Conservation (phyloP, 768 basidiomycete species). For the Lactifluus pinguis region DNA sequence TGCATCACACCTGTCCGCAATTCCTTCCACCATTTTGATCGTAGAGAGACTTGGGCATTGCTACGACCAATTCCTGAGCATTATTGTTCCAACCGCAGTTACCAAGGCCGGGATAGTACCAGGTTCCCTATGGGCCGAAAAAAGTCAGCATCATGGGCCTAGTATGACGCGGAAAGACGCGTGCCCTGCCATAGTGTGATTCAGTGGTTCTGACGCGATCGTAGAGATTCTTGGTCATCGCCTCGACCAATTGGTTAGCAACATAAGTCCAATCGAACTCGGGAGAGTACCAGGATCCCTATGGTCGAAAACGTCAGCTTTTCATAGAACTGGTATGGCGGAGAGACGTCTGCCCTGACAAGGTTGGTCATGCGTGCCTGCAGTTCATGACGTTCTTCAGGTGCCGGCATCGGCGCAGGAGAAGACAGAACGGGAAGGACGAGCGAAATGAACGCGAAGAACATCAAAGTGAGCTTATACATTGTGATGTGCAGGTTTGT, state of each 20-base stretch:
- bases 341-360: slow-evolving; percentile 26
- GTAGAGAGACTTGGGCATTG: slow-evolving; percentile 10
- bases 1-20: slow-evolving; percentile 13
- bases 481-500: slow-evolving; percentile 28
- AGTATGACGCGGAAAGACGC: slow-evolving; percentile 19
- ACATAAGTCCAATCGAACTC: too few species aligned
- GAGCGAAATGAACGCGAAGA: slow-evolving; percentile 35
- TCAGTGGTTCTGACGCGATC: too few species aligned
- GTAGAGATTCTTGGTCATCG: too few species aligned
- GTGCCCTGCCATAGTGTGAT: slow-evolving; percentile 41
- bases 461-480: slow-evolving; percentile 28
- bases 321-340: too few species aligned
- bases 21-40: slow-evolving; percentile 2
- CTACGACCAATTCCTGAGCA: slow-evolving; percentile 1
- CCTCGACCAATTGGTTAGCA: too few species aligned
- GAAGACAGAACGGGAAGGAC: slow-evolving; percentile 36
- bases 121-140: slow-evolving; percentile 12
- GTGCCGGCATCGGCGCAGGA: slow-evolving; percentile 31
- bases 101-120: slow-evolving; percentile 13
- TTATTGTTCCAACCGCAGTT: slow-evolving; percentile 10
- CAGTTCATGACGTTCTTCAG: slow-evolving; percentile 26
- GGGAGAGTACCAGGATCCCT: too few species aligned
- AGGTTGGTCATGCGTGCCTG: slow-evolving; percentile 33
- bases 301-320: too few species aligned
- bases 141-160: slow-evolving; percentile 3